Evolutionary conservation across 2,329 filamentous ascomycete species (phyloP), one percentile per base, ranked within the genome.

Genomic region (Pseudopyrenochaeta lycopersici): DNA sequence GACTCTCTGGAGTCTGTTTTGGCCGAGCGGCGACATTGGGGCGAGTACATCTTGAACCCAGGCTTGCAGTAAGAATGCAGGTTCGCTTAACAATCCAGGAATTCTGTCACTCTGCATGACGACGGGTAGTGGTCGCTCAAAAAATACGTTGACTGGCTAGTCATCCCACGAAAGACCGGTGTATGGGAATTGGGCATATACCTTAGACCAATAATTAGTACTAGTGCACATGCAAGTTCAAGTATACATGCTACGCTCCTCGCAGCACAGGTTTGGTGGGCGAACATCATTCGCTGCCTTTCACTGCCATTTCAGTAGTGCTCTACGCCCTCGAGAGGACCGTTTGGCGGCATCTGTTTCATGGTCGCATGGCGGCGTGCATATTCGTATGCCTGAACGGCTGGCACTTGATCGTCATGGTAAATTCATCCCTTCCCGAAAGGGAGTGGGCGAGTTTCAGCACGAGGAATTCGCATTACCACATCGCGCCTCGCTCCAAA

Each of bases 271-370:
- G 55, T 27, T 23, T 7, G 32, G n/a, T n/a, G 31, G 15, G 36
- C 20, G 20, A 27, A 35, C 44, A 32, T 44, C 52, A 69, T 62
- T 66, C 63, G 64, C 52, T 35, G 40, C 35, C 56, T n/a, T n/a
- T n/a, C n/a, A n/a, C n/a, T n/a, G 51, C 46, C 43, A 14, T 42
- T 54, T 45, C 49, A 57, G 46, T 59, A 38, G 49, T 50, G 48
- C 49, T 33, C 52, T 55, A 56, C 49, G 43, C 43, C 56, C 39
- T 42, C 52, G 59, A 58, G 52, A 56, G 56, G 56, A 58, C 59
- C 52, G 66, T 63, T 62, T 59, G 56, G 56, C 54, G 49, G 54
- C 35, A 48, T 51, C 47, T 58, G 67, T 70, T 69, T 68, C 66
- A 64, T 50, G 53, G 62, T 56, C 49, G 56, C 64, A 63, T 60